These are phyloP conservation scores for Aspergillus terreus DNA, from an alignment of 2,329 filamentous ascomycete genomes.

Conservation along the genomic window DNA sequence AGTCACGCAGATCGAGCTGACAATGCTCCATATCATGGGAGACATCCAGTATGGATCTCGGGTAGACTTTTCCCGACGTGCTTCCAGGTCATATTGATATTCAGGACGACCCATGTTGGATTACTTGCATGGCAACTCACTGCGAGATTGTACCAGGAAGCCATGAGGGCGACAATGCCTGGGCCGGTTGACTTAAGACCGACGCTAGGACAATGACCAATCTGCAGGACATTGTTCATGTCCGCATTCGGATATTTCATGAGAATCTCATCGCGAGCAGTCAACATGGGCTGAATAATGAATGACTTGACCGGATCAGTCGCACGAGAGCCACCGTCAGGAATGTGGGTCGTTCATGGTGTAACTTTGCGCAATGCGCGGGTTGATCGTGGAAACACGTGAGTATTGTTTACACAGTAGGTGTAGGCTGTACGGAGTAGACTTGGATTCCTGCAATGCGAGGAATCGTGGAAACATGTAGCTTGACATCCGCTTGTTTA, in stretches of 20 bases:
- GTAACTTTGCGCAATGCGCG: not conserved
- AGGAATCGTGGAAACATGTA: too few relatives aligned
- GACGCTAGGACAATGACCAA: not conserved
- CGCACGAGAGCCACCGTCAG: not conserved
- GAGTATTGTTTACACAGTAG: too few relatives aligned
- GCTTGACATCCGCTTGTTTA: too few relatives aligned
- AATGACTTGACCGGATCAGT: not conserved
- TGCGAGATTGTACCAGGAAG: not conserved
- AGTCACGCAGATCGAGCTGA: constrained; percentile 21
- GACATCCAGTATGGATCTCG: constrained; percentile 18
- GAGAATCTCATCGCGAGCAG: not conserved
- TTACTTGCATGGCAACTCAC: not conserved
- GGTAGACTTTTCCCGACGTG: constrained; percentile 8
- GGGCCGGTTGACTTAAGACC: not conserved
- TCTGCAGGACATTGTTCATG: not conserved
- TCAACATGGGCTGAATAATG: not conserved
- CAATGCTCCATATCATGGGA: constrained; percentile 18
- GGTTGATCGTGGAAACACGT: too few relatives aligned
- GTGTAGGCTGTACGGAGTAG: too few relatives aligned
- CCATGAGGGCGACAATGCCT: not conserved
- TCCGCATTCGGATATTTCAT: constrained; percentile 6
- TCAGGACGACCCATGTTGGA: constrained; percentile 19
- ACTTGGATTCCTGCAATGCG: too few relatives aligned
- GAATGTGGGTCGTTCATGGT: not conserved
- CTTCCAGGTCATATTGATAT: constrained; percentile 20